Evolutionary conservation across 352 stramenopile species (phyloP).

Genomic region (Globisporangium nunn): DNA sequence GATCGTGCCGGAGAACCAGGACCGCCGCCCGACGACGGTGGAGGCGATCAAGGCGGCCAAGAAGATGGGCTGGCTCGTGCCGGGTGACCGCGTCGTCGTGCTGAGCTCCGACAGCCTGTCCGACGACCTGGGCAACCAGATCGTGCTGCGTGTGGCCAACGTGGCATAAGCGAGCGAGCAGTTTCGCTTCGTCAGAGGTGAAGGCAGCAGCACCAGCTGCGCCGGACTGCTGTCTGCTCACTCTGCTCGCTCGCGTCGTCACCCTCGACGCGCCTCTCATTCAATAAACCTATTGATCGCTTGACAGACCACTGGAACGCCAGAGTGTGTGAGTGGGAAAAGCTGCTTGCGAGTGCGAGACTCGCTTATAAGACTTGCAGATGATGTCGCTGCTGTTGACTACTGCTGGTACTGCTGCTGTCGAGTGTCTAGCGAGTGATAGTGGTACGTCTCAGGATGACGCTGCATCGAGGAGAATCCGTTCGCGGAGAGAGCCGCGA

Average conservation of each 20-base stretch:
- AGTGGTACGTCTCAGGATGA: neutral
- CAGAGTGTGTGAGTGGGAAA: no score
- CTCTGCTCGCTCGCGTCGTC: no score
- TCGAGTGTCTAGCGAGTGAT: neutral
- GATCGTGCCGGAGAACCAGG: slow-evolving; percentile 53
- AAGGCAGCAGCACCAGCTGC: neutral
- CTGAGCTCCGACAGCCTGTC: slow-evolving; percentile 76
- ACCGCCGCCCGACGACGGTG: slow-evolving; percentile 52
- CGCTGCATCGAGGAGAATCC: slow-evolving; percentile 15
- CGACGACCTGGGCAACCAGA: slow-evolving; percentile 76
- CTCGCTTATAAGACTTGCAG: no score
- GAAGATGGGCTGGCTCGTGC: slow-evolving; percentile 87
- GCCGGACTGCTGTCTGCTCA: no score
- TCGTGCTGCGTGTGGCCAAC: slow-evolving; percentile 75
- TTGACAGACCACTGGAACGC: no score
- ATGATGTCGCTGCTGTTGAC: neutral
- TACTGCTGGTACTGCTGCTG: neutral
- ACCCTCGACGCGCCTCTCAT: no score
- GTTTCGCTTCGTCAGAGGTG: no score
- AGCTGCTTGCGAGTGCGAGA: no score
- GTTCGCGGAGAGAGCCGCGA: slow-evolving; percentile 27
- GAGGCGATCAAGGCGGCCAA: slow-evolving; percentile 88
- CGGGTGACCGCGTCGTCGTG: slow-evolving; percentile 87
- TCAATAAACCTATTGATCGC: no score
- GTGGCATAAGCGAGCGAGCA: slow-evolving; percentile 40